A percentile compares a stretch with the other conserved stretches of the same genome.
phyloP scores from a whole-genome alignment of 139 green algal species.

The Chlorella sp. region DNA sequence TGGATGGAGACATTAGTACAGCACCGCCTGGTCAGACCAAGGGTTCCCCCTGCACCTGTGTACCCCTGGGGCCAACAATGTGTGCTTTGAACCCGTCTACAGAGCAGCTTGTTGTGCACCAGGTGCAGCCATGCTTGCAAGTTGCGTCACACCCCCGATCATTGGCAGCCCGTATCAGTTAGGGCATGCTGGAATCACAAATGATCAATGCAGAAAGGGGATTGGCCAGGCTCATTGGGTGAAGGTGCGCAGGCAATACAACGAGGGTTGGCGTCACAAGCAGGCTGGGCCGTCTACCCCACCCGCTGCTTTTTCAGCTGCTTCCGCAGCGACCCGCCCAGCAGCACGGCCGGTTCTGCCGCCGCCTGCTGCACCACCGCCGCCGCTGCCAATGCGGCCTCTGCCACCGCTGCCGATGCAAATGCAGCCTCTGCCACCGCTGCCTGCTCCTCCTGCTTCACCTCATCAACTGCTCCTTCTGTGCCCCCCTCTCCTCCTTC shows the following conservation, averaged over 20 bases:
- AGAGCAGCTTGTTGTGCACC: no score
- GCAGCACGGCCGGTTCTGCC: not conserved
- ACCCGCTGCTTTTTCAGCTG: constrained; percentile 17
- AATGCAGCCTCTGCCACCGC: not conserved
- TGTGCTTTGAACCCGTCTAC: no score
- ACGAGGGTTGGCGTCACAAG: not conserved
- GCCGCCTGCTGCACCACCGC: not conserved
- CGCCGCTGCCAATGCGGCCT: not conserved
- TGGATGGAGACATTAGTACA: no score
- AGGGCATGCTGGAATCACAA: not conserved
- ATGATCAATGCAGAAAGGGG: not conserved
- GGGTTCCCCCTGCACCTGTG: no score
- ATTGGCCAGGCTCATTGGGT: no score
- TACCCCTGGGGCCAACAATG: no score
- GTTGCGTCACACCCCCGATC: no score
- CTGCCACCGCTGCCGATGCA: not conserved
- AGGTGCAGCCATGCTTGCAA: no score
- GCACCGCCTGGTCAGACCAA: no score
- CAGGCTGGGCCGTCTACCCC: not conserved
- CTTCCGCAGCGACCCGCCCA: not conserved
- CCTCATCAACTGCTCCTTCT: no score
- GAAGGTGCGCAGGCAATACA: not conserved
- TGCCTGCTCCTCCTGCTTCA: not conserved
- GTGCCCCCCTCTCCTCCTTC: not conserved
- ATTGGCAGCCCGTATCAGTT: no score